These are phyloP conservation scores for Pleurotus ostreatus DNA, from an alignment of 768 basidiomycete genomes.

Conservation along the genomic window DNA sequence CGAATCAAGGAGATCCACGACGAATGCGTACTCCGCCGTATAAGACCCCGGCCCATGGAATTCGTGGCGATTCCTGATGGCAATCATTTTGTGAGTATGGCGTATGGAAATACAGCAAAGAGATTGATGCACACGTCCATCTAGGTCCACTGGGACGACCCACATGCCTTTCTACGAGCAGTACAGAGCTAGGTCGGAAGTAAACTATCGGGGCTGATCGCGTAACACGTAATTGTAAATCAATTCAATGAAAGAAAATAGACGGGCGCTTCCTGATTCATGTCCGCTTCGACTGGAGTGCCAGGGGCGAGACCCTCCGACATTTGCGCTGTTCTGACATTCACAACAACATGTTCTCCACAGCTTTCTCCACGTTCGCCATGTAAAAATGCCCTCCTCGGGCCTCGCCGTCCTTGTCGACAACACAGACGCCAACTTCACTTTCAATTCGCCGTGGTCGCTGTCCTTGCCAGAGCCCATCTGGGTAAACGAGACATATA, in stretches of 20 bases:
- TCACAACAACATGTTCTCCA: background rate
- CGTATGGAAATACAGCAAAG: background rate
- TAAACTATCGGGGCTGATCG: too few relatives aligned
- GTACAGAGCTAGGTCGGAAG: background rate
- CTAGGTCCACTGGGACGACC: constrained; percentile 6
- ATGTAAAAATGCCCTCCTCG: constrained; percentile 2
- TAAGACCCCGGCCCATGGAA: background rate
- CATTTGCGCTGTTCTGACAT: background rate
- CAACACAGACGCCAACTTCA: background rate
- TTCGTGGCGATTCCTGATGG: background rate
- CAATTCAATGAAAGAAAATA: too few relatives aligned
- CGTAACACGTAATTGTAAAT: too few relatives aligned
- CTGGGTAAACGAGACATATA: background rate
- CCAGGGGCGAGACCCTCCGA: constrained; percentile 4
- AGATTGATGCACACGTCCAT: background rate
- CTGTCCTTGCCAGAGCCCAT: background rate
- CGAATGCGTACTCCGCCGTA: background rate
- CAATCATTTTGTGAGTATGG: background rate
- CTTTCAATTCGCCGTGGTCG: background rate
- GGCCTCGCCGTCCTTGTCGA: background rate
- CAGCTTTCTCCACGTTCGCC: background rate
- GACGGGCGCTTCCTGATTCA: background rate
- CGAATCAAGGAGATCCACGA: background rate
- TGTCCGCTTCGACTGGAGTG: background rate
- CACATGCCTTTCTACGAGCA: background rate